Evolutionary conservation across 2,329 filamentous ascomycete species (phyloP), one percentile per base, ranked within the genome.

Genomic region (Achaetomium macrosporum): DNA sequence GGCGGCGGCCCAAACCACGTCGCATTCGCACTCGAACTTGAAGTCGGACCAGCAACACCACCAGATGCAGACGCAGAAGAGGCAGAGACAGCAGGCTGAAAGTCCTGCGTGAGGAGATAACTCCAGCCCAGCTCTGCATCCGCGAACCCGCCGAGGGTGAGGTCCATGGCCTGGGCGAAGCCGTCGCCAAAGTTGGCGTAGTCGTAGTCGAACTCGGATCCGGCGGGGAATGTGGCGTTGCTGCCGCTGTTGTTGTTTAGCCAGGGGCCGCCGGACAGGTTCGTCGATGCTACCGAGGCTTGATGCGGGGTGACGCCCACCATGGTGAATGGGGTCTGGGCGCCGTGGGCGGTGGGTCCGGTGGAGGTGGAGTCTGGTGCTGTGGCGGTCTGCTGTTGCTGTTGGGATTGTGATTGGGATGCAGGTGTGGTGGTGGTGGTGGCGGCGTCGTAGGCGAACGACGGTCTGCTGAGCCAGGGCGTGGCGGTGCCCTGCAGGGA

Each of bases 121-220:
- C 65, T 63, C 11, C 43, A 16, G 42, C 51, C 54, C n/a, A 59
- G 35, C 25, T 59, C 61, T 2, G 65, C 64, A 11, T 42, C 66
- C 9, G 60, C 62, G 15, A 71, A 65, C 5, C 66, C 71, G 11
- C 66, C 68, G 37, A 74, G 60, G 2, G 71, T 73, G 51, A 73
- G 63, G 37, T 71, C 71, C 67, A 74, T 68, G n/a, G 71, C 72
- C 49, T 74, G 69, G 48, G 71, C 70, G 50, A 73, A 71, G 12
- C 70, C 71, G 50, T 72, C 69, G 19, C 67, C 68, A 17, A 73
- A 61, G 40, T 55, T 66, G 41, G 59, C 57, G 51, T 69, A 70
- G 51, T 69, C 68, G 33, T 73, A 65, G 35, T 71, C 69, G 10
- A 47, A 36, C 3, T 56, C 55, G 2, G 59, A 7, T 30, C 12